These are phyloP conservation scores for Mortierella sp. DNA, from an alignment of 371 early-diverging fungal genomes.

Conservation along the genomic window DNA sequence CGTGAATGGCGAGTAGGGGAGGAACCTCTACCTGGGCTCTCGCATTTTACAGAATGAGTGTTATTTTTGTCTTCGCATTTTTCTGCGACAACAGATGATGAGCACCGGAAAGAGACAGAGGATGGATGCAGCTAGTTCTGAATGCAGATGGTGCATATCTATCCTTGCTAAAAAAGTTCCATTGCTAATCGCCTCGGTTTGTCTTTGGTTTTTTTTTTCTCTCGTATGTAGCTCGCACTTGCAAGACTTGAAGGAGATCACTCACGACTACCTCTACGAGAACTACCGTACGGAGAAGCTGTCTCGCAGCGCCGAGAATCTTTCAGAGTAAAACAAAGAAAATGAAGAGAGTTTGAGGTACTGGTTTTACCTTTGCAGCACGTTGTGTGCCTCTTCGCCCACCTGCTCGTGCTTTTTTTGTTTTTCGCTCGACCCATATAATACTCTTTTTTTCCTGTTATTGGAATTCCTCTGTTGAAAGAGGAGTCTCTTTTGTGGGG, in stretches of 20 bases:
- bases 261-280: constrained; percentile 95
- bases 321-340: constrained; percentile 55
- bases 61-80: constrained; percentile 12
- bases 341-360: not conserved
- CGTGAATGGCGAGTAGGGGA: not conserved
- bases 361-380: constrained; percentile 14
- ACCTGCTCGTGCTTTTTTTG: not conserved
- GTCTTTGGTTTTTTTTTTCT: too few species aligned
- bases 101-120: not conserved
- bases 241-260: constrained; percentile 95
- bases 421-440: too few species aligned
- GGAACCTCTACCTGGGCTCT: not conserved
- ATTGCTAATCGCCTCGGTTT: too few species aligned
- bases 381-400: not conserved
- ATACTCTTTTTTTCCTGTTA: too few species aligned
- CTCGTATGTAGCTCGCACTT: constrained; percentile 83
- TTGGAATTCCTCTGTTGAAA: too few species aligned
- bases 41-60: not conserved
- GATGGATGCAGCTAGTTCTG: too few species aligned
- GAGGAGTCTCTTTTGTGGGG: too few species aligned
- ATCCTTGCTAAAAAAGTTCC: too few species aligned
- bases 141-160: too few species aligned
- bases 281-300: constrained; percentile 97
- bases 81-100: not conserved
- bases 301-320: constrained; percentile 72